Conservation (phyloP, 768 basidiomycete genomes). For the Mycena rosella region DNA sequence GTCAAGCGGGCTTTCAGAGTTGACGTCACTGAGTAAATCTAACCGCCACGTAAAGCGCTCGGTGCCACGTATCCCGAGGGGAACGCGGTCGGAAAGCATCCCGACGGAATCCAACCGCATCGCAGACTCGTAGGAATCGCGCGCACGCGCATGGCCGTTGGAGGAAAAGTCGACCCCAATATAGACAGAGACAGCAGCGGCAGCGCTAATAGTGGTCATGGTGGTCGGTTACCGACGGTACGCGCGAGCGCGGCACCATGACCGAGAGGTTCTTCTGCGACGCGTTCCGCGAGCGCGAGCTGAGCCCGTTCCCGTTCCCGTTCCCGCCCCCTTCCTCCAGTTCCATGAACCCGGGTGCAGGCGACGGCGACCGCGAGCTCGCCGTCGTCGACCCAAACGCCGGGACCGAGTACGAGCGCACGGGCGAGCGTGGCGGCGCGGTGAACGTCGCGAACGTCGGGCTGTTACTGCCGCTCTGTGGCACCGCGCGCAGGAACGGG, state of each 20-base stretch:
- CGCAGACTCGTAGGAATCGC: too few relatives aligned
- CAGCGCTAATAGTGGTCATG: slow-evolving; percentile 8
- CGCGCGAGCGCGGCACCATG: slow-evolving; percentile 60
- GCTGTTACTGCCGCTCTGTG: slow-evolving; percentile 45
- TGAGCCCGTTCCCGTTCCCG: slow-evolving; percentile 49
- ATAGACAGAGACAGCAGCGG: too few relatives aligned
- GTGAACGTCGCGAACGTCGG: slow-evolving; percentile 27
- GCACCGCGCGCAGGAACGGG: slow-evolving; percentile 43
- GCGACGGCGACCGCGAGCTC: slow-evolving; percentile 62
- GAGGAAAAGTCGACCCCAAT: too few relatives aligned
- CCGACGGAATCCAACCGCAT: too few relatives aligned
- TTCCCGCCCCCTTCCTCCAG: slow-evolving; percentile 42
- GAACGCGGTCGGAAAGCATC: too few relatives aligned
- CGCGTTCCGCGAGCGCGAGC: slow-evolving; percentile 72
- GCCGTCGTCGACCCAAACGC: slow-evolving; percentile 55
- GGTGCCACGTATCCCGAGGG: too few relatives aligned
- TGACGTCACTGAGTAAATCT: too few relatives aligned
- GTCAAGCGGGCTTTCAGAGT: too few relatives aligned
- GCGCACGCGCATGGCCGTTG: too few relatives aligned
- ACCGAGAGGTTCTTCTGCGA: slow-evolving; percentile 74
- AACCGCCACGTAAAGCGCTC: too few relatives aligned
- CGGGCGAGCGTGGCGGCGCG: slow-evolving; percentile 50
- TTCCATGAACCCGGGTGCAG: slow-evolving; percentile 57
- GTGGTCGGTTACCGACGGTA: slow-evolving; percentile 42
- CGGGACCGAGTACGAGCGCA: slow-evolving; percentile 52